Percentiles rank a stretch among this genome's conserved stretches.
phyloP scores from a whole-genome alignment of 1,284 basidiomycete species.

The Trametes pubescens region DNA sequence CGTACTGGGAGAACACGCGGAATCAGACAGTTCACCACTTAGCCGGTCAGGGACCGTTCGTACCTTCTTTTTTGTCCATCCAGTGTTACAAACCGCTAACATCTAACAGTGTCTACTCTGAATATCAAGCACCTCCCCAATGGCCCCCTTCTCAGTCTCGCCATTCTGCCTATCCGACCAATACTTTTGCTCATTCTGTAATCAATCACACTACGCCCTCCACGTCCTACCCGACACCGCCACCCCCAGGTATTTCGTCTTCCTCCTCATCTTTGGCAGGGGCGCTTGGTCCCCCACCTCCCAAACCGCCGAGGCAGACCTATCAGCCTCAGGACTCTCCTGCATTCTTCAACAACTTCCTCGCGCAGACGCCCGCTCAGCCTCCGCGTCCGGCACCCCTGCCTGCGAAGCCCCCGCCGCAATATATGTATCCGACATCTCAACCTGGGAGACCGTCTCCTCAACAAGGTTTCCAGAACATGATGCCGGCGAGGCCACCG shows the following conservation, averaged over 20 bases:
- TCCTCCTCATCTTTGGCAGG: conserved; percentile 77
- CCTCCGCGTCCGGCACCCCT: conserved; percentile 28
- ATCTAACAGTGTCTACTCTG: conserved; percentile 31
- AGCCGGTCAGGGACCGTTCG: conserved; percentile 52
- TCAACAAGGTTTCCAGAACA: conserved; percentile 9
- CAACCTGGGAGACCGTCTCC: conserved; percentile 8
- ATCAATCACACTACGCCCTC: conserved; percentile 65
- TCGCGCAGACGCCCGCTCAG: conserved; percentile 59
- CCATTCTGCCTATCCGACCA: conserved; percentile 56
- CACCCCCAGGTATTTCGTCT: conserved; percentile 65
- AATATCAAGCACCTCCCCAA: conserved; percentile 36
- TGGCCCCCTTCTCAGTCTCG: conserved; percentile 47
- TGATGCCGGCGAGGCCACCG: not conserved
- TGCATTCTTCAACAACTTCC: conserved; percentile 68
- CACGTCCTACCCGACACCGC: conserved; percentile 72
- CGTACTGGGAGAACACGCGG: conserved; percentile 63
- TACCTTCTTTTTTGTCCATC: conserved; percentile 12
- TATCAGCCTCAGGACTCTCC: conserved; percentile 66
- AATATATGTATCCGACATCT: conserved; percentile 21
- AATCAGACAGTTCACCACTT: conserved; percentile 61
- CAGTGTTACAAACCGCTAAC: not conserved
- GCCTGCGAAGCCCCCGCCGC: conserved; percentile 4
- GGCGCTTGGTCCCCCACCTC: conserved; percentile 64
- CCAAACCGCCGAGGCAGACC: conserved; percentile 40
- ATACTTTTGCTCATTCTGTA: conserved; percentile 66